Base-by-base conservation (phyloP, 2,329 filamentous ascomycete genomes). In the Pseudogymnoascus sp. region DNA sequence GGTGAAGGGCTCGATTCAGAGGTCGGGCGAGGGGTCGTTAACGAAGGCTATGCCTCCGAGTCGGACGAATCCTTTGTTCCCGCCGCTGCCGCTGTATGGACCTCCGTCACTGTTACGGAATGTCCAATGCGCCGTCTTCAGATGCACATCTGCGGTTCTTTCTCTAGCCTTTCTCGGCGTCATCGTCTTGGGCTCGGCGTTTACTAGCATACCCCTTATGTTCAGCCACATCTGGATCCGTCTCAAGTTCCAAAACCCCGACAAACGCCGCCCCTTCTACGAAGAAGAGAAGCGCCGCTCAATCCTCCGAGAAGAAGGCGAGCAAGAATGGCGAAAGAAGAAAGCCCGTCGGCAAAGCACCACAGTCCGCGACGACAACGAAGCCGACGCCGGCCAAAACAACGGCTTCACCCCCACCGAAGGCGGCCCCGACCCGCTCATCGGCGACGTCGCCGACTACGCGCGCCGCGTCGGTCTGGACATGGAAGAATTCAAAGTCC, bases 401-500 rank as follows among this genome's bases (percentile, higher is more conserved):
- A 7, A 73, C 65, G 61, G 70, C 69, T 96, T 84, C 67, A 75
- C 85, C 1, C 90, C 91, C 0, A 85, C 88, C 1, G 91, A 95
- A 75, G 91, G 91, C 14, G 92, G 92, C 0, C 84, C 82, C 5
- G 93, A 97, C 73, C 87, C 84, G 2, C 77, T 97, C 6, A 76
- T 90, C 6, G 91, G 89, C 70, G 89, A 97, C 69, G 84, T 93
- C 18, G 82, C 83, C 2, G 95, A 97, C 72, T 97, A 97, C 72
- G 93, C 93, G 1, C 83, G 90, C 18, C 82, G 93, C 11, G 91
- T 96, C 12, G 93, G 93, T 0, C 81, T 97, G 0, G 91, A 97
- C 65, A 84, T 91, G 23, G 93, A 97, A 71, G 83, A 83, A 8
- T 90, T 91, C 69, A 81, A 90, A 59, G 92, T 97, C 0, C 88